Base-by-base conservation (phyloP, 495 filamentous ascomycete genomes). In the Penicillium steckii region DNA sequence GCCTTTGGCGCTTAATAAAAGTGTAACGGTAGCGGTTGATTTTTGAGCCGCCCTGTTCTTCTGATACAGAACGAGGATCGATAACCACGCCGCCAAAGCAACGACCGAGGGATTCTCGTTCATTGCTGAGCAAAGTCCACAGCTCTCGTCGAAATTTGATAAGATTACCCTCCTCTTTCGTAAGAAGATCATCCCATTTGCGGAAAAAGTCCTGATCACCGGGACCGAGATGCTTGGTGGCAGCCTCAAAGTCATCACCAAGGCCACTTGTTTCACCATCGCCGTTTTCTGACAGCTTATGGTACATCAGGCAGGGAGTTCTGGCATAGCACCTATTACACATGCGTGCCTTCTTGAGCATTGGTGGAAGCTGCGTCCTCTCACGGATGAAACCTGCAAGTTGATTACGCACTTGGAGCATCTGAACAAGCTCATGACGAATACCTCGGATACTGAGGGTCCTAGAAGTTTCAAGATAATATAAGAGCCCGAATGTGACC, bases 391-490 rank as follows among this genome's bases (percentile, higher is more conserved):
- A 93, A 45, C 85, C 85, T 8, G 91, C 90, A 8, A 98, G 72
- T 40, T 86, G 83, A 65, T 98, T 98, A n/a, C 94, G 87, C 62
- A 93, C 85, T 73, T 96, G 91, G 48, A 98, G 86, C 91, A 98
- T 95, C 46, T 96, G 91, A 15, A 89, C 81, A 44, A 97, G 79
- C 61, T 97, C 94, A 62, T 88, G 84, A 9, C 89, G 80, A 48
- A 97, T 80, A 3, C 88, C 83, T 2, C 89, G 89, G 23, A 98
- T 90, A 18, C 91, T 85, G 37, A 89, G 79, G 7, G 86, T 95
- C 56, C 91, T 85, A 1, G 88, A 89, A 9, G 84, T 88, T 58
- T 97, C 93, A 73, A 96, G 85, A 59, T 98, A 98, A 69, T 97
- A 97, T 13, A 98, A 70, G 45, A 98, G 83, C 2, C 94, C 94